Evolutionary conservation across 257 asterid species (phyloP).

Genomic region (Solanum peruvianum): DNA sequence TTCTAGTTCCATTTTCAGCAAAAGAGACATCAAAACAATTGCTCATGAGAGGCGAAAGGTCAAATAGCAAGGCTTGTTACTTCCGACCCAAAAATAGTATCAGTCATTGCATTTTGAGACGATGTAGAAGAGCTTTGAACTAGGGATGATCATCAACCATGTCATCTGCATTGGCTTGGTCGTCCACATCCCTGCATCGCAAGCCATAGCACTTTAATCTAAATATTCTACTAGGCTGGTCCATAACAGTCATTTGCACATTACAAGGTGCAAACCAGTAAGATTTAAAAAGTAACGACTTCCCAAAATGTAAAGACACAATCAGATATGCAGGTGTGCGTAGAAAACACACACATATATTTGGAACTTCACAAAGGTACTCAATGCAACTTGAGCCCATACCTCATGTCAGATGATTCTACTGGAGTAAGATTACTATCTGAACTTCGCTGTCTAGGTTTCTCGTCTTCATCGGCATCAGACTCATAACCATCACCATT

Average conservation of each 20-base stretch:
- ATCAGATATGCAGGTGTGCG: background rate
- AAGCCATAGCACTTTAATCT: background rate
- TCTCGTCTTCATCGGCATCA: conserved; percentile 55
- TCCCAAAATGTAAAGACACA: background rate
- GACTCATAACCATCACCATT: conserved; percentile 64
- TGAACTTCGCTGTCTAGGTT: conserved; percentile 31
- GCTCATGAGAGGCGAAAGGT: background rate
- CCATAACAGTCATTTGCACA: background rate
- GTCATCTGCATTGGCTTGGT: conserved; percentile 16
- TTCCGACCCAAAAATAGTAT: background rate
- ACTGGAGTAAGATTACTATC: conserved; percentile 17
- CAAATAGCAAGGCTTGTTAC: background rate
- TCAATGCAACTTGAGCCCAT: background rate
- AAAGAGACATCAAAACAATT: background rate
- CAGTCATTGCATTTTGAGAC: background rate
- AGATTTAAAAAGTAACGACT: background rate
- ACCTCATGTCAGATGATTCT: conserved; percentile 39
- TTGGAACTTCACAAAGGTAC: background rate
- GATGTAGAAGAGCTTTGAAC: background rate
- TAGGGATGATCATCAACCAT: conserved; percentile 6
- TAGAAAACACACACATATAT: background rate
- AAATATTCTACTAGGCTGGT: background rate
- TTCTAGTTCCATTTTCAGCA: background rate
- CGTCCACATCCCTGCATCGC: conserved; percentile 26
- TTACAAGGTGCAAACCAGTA: background rate